Conservation (phyloP, 2,329 filamentous ascomycete species). For the Hypoxylon sp. region DNA sequence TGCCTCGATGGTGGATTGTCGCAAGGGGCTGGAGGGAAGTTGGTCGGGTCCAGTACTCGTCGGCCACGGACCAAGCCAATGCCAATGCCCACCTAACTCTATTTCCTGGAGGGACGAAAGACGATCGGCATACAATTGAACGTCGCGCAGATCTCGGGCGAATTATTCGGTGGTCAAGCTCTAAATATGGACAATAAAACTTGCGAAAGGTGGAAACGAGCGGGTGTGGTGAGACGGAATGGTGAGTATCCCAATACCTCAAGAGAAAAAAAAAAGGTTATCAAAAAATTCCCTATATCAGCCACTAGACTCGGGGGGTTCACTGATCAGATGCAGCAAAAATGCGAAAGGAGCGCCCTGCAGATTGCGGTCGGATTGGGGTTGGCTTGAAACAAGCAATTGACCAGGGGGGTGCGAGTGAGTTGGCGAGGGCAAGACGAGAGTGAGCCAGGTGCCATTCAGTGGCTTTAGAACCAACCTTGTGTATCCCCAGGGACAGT, state of each 20-base stretch:
- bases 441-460: not conserved
- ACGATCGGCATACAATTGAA: slow-evolving; percentile 24
- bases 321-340: slow-evolving; percentile 35
- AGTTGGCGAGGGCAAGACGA: slow-evolving; percentile 8
- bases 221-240: slow-evolving; percentile 28
- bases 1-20: slow-evolving; percentile 37
- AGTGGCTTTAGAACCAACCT: too few relatives aligned
- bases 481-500: too few relatives aligned
- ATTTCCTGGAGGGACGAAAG: slow-evolving; percentile 36
- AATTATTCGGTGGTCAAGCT: slow-evolving; percentile 27
- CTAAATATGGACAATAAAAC: slow-evolving; percentile 35
- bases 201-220: slow-evolving; percentile 2
- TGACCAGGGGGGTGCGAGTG: slow-evolving; percentile 23
- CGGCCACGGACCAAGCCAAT: slow-evolving; percentile 38
- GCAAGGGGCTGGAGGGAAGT: slow-evolving; percentile 43
- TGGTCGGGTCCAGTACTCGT: slow-evolving; percentile 33
- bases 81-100: slow-evolving; percentile 41
- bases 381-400: slow-evolving; percentile 40
- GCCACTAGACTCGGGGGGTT: slow-evolving; percentile 24
- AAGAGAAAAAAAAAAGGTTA: slow-evolving; percentile 25
- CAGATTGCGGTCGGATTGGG: slow-evolving; percentile 41
- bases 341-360: slow-evolving; percentile 42
- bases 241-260: slow-evolving; percentile 15
- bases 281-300: slow-evolving; percentile 28
- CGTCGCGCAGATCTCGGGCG: slow-evolving; percentile 31